Percentiles rank a stretch among this genome's conserved stretches.
Evolutionary conservation across 108 stramenopile genomes (phyloP).

Genomic region (Pseudonitzschia multiseries): DNA sequence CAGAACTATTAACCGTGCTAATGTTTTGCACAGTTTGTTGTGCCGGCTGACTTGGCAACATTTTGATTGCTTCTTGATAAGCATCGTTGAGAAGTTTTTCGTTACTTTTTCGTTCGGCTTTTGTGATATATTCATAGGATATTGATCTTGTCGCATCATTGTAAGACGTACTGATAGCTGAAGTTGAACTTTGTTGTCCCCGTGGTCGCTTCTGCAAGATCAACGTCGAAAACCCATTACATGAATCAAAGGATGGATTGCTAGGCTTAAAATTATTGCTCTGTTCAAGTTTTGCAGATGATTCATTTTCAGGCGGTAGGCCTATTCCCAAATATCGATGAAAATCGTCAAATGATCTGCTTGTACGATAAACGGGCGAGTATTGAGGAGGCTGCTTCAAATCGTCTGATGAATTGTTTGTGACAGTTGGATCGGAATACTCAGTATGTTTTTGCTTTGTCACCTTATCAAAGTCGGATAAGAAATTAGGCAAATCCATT

Average conservation of each 20-base stretch:
- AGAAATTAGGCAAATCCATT: slow-evolving; percentile 35
- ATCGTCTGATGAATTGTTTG: background rate
- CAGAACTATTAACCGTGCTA: background rate
- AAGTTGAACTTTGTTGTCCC: background rate
- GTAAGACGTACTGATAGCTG: background rate
- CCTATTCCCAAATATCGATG: slow-evolving; percentile 42
- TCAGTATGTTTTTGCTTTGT: background rate
- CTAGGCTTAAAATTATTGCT: background rate
- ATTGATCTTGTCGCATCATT: background rate
- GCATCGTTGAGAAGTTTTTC: background rate
- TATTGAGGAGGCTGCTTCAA: slow-evolving; percentile 13
- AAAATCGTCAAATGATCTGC: slow-evolving; percentile 53
- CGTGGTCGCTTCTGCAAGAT: slow-evolving; percentile 6
- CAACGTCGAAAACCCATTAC: background rate
- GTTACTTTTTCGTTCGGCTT: background rate
- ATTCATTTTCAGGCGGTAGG: slow-evolving; percentile 9
- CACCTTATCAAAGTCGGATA: slow-evolving; percentile 45
- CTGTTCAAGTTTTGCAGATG: background rate
- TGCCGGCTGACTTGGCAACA: background rate
- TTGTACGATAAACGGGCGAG: slow-evolving; percentile 42
- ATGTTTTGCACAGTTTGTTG: too few species aligned
- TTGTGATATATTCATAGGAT: background rate
- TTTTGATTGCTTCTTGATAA: slow-evolving; percentile 11
- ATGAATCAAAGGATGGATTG: background rate
- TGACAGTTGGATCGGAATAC: background rate